A percentile compares a stretch with the other conserved stretches of the same genome.
Evolutionary conservation across 1,284 basidiomycete species (phyloP).

Genomic region (Marasmius oreades): DNA sequence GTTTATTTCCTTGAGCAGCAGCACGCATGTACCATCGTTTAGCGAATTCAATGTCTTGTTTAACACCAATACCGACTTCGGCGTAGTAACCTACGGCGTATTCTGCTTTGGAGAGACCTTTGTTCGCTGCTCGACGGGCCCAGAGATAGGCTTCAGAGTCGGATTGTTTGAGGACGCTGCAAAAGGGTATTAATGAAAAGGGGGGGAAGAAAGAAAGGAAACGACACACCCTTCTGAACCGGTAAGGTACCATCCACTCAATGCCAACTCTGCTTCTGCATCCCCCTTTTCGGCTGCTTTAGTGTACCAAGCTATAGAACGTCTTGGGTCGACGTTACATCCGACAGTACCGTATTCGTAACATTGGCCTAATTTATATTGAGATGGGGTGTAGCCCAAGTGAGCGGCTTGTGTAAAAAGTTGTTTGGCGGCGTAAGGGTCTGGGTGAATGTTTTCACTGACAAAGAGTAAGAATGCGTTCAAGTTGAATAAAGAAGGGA

Average conservation of each 20-base stretch:
- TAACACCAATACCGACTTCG: constrained; percentile 97
- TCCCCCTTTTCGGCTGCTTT: constrained; percentile 96
- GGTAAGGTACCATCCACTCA: constrained; percentile 97
- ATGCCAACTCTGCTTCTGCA: constrained; percentile 90
- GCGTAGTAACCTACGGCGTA: constrained; percentile 98
- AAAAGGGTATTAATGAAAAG: background rate
- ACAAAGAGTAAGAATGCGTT: background rate
- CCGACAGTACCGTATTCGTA: constrained; percentile 91
- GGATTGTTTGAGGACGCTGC: constrained; percentile 84
- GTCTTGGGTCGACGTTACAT: constrained; percentile 89
- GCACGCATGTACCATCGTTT: constrained; percentile 99
- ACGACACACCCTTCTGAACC: constrained; percentile 71
- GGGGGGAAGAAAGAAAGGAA: background rate
- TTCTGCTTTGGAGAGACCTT: constrained; percentile 90
- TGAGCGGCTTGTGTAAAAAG: constrained; percentile 92
- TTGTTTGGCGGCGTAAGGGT: constrained; percentile 62
- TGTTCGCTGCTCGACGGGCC: constrained; percentile 91
- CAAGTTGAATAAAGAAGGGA: background rate
- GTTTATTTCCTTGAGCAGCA: constrained; percentile 92
- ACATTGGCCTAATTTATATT: constrained; percentile 93
- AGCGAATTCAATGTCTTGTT: constrained; percentile 92
- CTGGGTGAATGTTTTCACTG: background rate
- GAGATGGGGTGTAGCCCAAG: constrained; percentile 89
- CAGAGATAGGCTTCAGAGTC: constrained; percentile 98
- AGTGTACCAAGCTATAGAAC: constrained; percentile 98